Conservation (phyloP, 495 filamentous ascomycete species). For the Mytilinidion resinicola region DNA sequence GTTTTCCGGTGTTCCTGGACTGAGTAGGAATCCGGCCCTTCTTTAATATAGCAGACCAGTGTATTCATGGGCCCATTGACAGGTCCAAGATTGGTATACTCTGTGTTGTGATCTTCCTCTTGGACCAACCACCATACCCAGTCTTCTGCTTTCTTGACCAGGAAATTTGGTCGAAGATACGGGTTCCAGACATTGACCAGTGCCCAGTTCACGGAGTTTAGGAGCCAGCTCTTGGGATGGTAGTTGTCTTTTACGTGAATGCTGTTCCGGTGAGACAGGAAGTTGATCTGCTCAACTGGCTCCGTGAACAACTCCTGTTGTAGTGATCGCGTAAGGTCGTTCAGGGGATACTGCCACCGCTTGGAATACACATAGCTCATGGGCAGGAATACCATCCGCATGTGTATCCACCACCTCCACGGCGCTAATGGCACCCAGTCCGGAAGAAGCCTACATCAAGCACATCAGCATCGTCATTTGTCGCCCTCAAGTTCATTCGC, state of each 20-base stretch:
- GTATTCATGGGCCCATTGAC: slow-evolving; percentile 87
- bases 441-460: slow-evolving; percentile 60
- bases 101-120: slow-evolving; percentile 87
- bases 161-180: slow-evolving; percentile 51
- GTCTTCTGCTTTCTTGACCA: slow-evolving; percentile 62
- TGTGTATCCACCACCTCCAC: slow-evolving; percentile 99
- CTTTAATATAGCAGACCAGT: slow-evolving; percentile 72
- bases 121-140: slow-evolving; percentile 72
- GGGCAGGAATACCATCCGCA: slow-evolving; percentile 84
- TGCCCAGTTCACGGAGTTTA: slow-evolving; percentile 68
- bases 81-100: slow-evolving; percentile 78
- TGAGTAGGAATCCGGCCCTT: slow-evolving; percentile 69
- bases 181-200: slow-evolving; percentile 76
- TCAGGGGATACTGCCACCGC: slow-evolving; percentile 63
- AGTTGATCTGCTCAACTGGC: slow-evolving; percentile 71
- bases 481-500: neutral
- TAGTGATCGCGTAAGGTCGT: slow-evolving; percentile 62
- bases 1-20: slow-evolving; percentile 75
- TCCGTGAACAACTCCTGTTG: slow-evolving; percentile 81
- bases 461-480: neutral
- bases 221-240: slow-evolving; percentile 79
- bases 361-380: slow-evolving; percentile 88
- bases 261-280: slow-evolving; percentile 69
- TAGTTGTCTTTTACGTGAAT: slow-evolving; percentile 81
- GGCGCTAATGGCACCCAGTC: slow-evolving; percentile 93